Conservation (phyloP, 169 alveolate genomes). For the Plasmodium yoelii region DNA sequence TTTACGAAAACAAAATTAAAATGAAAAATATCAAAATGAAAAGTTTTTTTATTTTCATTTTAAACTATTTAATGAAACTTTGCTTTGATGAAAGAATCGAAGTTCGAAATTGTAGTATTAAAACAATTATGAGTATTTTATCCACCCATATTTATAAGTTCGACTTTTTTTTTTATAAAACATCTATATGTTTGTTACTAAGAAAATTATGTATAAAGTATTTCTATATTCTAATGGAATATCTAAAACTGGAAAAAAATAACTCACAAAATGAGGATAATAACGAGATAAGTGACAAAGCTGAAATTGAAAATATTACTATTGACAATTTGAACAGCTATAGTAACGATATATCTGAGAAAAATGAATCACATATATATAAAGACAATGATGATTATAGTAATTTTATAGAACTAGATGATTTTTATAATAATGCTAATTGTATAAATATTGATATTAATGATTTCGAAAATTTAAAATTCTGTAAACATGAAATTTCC, state of each 20-base stretch:
- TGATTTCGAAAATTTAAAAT: too few species aligned
- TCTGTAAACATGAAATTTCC: too few species aligned
- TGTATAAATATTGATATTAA: too few species aligned
- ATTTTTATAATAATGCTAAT: background rate
- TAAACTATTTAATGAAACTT: slow-evolving; percentile 61
- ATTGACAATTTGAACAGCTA: background rate
- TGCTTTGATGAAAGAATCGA: slow-evolving; percentile 77
- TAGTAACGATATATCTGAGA: background rate
- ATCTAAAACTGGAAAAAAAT: slow-evolving; percentile 38
- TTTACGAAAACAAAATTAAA: slow-evolving; percentile 47
- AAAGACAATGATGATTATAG: background rate
- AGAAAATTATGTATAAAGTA: slow-evolving; percentile 35
- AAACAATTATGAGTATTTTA: slow-evolving; percentile 72
- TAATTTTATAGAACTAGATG: background rate
- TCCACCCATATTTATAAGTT: slow-evolving; percentile 64
- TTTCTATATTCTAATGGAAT: slow-evolving; percentile 29
- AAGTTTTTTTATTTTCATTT: slow-evolving; percentile 67
- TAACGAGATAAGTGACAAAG: background rate
- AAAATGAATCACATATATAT: background rate
- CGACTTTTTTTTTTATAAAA: slow-evolving; percentile 68
- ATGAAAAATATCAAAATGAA: slow-evolving; percentile 74
- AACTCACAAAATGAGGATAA: background rate
- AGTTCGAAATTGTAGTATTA: slow-evolving; percentile 73
- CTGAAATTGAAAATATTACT: background rate
- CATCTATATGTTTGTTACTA: slow-evolving; percentile 66